phyloP scores from a whole-genome alignment of 1,284 basidiomycete genomes.

The Flammula alnicola region DNA sequence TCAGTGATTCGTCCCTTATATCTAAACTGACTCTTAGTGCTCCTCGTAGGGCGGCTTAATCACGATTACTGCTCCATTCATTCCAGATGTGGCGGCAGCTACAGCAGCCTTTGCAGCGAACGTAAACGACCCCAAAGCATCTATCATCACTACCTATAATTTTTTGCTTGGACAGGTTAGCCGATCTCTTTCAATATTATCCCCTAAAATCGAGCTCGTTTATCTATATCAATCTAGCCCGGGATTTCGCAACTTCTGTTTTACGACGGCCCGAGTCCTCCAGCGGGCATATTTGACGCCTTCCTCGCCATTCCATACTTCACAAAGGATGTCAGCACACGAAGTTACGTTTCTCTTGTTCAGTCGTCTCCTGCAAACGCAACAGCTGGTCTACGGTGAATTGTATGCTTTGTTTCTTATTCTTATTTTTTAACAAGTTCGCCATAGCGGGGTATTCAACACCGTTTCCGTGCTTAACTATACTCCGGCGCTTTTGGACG shows the following conservation, averaged over 20 bases:
- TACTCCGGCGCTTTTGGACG: conserved; percentile 45
- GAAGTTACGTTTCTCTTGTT: conserved; percentile 48
- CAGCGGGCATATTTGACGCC: conserved; percentile 42
- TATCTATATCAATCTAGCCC: conserved; percentile 30
- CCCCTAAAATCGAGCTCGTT: background rate
- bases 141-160: conserved; percentile 58
- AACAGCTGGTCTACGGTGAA: conserved; percentile 47
- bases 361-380: conserved; percentile 43
- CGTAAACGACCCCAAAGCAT: conserved; percentile 63
- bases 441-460: conserved; percentile 50
- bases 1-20: background rate
- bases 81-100: conserved; percentile 47
- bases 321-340: conserved; percentile 42
- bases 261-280: conserved; percentile 56
- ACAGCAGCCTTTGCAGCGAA: conserved; percentile 52
- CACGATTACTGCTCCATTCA: conserved; percentile 40
- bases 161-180: conserved; percentile 48
- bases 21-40: background rate
- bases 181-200: conserved; percentile 4
- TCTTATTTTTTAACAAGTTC: background rate
- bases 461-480: conserved; percentile 50
- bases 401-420: background rate
- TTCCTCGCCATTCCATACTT: conserved; percentile 43
- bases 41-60: conserved; percentile 63
- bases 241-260: conserved; percentile 46